These are phyloP conservation scores for Aspergillus nidulans DNA, from an alignment of 495 filamentous ascomycete genomes.

Conservation along the genomic window DNA sequence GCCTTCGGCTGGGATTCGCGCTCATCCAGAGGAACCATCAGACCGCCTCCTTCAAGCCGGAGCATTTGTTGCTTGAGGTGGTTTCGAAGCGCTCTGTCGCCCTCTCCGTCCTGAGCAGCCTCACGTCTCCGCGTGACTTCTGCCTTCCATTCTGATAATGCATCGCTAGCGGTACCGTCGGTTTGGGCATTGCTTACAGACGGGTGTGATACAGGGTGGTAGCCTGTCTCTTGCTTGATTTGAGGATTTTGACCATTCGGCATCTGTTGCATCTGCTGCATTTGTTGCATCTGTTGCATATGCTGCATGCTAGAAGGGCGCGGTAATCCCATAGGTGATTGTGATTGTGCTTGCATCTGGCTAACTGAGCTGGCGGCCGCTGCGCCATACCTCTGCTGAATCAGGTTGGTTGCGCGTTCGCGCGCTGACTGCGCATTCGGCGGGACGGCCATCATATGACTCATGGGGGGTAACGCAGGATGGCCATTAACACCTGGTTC, in stretches of 20 bases:
- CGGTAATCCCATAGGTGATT: constrained; percentile 30
- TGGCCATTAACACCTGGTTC: constrained; percentile 61
- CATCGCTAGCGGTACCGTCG: constrained; percentile 63
- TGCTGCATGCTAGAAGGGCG: constrained; percentile 38
- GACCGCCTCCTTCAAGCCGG: constrained; percentile 71
- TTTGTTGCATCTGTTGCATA: constrained; percentile 3
- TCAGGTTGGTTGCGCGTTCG: constrained; percentile 60
- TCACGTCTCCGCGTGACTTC: constrained; percentile 51
- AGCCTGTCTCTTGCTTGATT: constrained; percentile 46
- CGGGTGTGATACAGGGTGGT: constrained; percentile 37
- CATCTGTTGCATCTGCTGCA: constrained; percentile 26
- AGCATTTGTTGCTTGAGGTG: constrained; percentile 53
- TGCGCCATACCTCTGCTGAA: constrained; percentile 67
- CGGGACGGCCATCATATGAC: constrained; percentile 30
- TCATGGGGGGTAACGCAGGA: constrained; percentile 37
- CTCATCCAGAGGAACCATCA: constrained; percentile 64
- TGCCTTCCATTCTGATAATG: constrained; percentile 51
- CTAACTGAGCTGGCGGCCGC: constrained; percentile 67
- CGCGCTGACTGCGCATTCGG: constrained; percentile 51
- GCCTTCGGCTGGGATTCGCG: constrained; percentile 25
- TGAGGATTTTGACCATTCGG: constrained; percentile 43
- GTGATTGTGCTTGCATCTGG: constrained; percentile 52
- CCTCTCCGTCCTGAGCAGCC: constrained; percentile 61
- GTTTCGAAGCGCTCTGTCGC: constrained; percentile 37
- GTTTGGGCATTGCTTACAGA: constrained; percentile 54